A percentile compares a stretch with the other conserved stretches of the same genome.
These are phyloP conservation scores for Boletus subcaerulescens DNA, from an alignment of 768 basidiomycete species.

Conservation along the genomic window DNA sequence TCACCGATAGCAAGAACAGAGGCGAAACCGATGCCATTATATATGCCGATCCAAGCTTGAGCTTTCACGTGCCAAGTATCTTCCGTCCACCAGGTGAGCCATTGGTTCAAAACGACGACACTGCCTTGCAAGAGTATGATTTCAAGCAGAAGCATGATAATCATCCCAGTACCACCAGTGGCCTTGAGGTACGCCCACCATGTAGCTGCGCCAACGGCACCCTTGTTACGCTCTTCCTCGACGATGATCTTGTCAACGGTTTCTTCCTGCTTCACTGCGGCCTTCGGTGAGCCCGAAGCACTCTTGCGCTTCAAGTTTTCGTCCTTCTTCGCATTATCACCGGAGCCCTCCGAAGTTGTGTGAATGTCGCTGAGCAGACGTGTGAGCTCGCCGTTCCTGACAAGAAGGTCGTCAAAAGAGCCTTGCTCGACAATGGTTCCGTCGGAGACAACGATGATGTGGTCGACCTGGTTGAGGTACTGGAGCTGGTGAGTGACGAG, in stretches of 20 bases:
- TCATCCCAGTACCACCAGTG: slow-evolving; percentile 23
- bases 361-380: slow-evolving; percentile 24
- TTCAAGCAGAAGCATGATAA: slow-evolving; percentile 17
- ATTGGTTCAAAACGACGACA: slow-evolving; percentile 25
- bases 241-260: slow-evolving; percentile 16
- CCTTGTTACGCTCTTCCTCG: slow-evolving; percentile 25
- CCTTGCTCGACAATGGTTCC: slow-evolving; percentile 47
- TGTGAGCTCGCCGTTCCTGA: slow-evolving; percentile 25
- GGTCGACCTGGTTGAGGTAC: slow-evolving; percentile 37
- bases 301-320: slow-evolving; percentile 22
- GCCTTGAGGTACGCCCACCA: slow-evolving; percentile 34
- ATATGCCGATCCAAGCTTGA: slow-evolving; percentile 28
- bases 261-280: slow-evolving; percentile 9
- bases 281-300: slow-evolving; percentile 3
- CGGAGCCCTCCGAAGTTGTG: slow-evolving; percentile 2
- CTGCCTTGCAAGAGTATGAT: slow-evolving; percentile 24
- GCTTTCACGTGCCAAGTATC: slow-evolving; percentile 24
- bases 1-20: slow-evolving; percentile 20
- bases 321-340: slow-evolving; percentile 7
- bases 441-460: slow-evolving; percentile 45
- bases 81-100: slow-evolving; percentile 33
- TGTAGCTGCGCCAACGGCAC: slow-evolving; percentile 22
- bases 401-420: slow-evolving; percentile 37
- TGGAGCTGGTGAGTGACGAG: slow-evolving; percentile 32
- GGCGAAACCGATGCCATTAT: slow-evolving; percentile 25